Evolutionary conservation across 345 rosid species (phyloP), one percentile per base, ranked within the genome.

Genomic region (Syzygium oleosum): DNA sequence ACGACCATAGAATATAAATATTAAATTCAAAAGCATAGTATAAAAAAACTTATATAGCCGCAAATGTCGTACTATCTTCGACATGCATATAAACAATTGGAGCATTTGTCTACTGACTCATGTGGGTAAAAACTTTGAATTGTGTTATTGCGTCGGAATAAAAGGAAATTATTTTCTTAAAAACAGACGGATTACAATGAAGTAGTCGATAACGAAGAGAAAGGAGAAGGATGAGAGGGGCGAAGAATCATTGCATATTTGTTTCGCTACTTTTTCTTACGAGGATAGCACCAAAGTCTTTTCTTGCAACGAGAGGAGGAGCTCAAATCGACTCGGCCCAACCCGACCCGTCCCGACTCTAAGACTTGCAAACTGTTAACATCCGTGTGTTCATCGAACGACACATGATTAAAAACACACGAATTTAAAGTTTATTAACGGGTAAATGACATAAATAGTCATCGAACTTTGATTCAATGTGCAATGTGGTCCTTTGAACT

Each of bases 71-170:
- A 25, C 4, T 61, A 27, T 59, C 65, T 12, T 13, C 16, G 27
- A 5, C 27, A 61, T 29, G 17, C 21, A 14, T 6, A 5, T 59
- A 7, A 6, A 27, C 68, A 25, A 59, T n/a, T 59, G 2, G 12
- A 59, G 29, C 16, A 31, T 59, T 59, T 59, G 68, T 61, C 73
- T 61, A 3, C 34, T 12, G 6, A n/a, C 8, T 61, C 5, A 29
- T 61, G 5, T 12, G 19, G 0, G 34, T n/a, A 12, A 7, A 61
- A 61, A 56, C 0, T 3, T 27, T 1, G 3, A 13, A 11, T 12
- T 27, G 6, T 7, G 2, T 61, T 29, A 8, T 13, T 13, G 34
- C n/a, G 73, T 14, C 13, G 13, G 34, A 61, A n/a, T 61, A 61
- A 6, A n/a, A n/a, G 0, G 6, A n/a, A 6, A 5, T 52, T 16